Conservation (phyloP, 192 early-diverging fungal genomes). For the Podila verticillata region DNA sequence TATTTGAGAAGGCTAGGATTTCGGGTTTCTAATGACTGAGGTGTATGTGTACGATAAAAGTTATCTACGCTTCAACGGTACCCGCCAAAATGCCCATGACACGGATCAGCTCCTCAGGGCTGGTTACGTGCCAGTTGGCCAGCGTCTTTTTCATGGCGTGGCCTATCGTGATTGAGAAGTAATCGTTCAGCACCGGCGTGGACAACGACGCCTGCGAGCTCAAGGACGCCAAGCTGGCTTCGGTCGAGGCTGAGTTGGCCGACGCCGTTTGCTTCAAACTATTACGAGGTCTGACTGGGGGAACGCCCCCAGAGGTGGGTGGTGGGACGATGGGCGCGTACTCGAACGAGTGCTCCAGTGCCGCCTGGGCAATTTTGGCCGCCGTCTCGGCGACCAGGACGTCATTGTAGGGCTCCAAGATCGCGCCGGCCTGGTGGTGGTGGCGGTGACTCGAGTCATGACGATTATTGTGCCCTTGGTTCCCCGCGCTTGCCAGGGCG, state of each 20-base stretch:
- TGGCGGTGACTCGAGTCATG: constrained; percentile 5
- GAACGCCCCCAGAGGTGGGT: neutral
- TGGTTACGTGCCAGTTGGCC: constrained; percentile 84
- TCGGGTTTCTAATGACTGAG: neutral
- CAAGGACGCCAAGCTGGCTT: constrained; percentile 12
- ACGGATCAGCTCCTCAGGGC: constrained; percentile 72
- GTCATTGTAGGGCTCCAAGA: constrained; percentile 28
- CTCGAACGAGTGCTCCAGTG: constrained; percentile 18
- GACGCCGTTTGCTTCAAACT: constrained; percentile 17
- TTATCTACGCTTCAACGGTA: constrained; percentile 17
- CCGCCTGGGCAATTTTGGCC: constrained; percentile 38
- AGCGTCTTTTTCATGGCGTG: constrained; percentile 87
- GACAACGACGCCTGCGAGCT: constrained; percentile 15
- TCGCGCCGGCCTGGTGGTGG: neutral
- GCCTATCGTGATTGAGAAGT: constrained; percentile 87
- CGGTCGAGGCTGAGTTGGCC: neutral
- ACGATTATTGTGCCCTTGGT: neutral
- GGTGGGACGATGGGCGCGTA: constrained; percentile 5
- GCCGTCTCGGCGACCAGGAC: constrained; percentile 31
- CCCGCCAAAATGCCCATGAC: constrained; percentile 40
- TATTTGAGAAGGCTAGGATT: neutral
- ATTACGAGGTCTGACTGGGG: neutral
- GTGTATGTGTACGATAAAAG: neutral
- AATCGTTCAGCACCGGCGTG: constrained; percentile 28
- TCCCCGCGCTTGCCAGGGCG: constrained; percentile 54